A percentile compares a stretch with the other conserved stretches of the same genome.
phyloP scores from a whole-genome alignment of 1,139 yeast genomes.

The Hanseniaspora uvarum region DNA sequence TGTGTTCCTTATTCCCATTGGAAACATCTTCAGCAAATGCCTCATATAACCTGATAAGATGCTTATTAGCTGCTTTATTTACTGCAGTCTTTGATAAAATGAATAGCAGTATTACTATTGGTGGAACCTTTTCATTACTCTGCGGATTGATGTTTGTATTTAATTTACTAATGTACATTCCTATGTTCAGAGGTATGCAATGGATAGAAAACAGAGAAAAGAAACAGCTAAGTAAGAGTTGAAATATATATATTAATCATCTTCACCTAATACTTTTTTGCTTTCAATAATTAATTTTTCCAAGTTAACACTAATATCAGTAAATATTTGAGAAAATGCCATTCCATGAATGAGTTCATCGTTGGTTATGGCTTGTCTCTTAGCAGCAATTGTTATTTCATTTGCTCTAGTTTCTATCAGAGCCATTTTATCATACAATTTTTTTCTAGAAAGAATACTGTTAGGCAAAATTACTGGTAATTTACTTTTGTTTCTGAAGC shows the following conservation, averaged over 20 bases:
- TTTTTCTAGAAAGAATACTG: slow-evolving; percentile 36
- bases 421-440: slow-evolving; percentile 35
- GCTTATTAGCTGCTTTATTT: slow-evolving; percentile 51
- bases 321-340: slow-evolving; percentile 41
- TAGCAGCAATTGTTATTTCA: background rate
- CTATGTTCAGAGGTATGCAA: slow-evolving; percentile 29
- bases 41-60: slow-evolving; percentile 49
- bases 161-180: slow-evolving; percentile 26
- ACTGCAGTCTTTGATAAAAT: slow-evolving; percentile 54
- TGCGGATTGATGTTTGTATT: slow-evolving; percentile 25
- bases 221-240: background rate
- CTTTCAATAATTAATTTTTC: slow-evolving; percentile 34
- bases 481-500: slow-evolving; percentile 34
- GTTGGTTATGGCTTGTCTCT: background rate
- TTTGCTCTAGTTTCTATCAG: slow-evolving; percentile 25
- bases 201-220: slow-evolving; percentile 26
- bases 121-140: slow-evolving; percentile 51
- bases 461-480: slow-evolving; percentile 40
- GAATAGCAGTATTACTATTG: slow-evolving; percentile 43
- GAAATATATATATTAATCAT: slow-evolving; percentile 20
- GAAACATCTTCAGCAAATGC: slow-evolving; percentile 55
- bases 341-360: slow-evolving; percentile 35
- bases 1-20: slow-evolving; percentile 53
- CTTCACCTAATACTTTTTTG: slow-evolving; percentile 40
- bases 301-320: slow-evolving; percentile 38